Evolutionary conservation across 2,329 filamentous ascomycete genomes (phyloP), one percentile per base, ranked within the genome.

Genomic region (Dothistroma pini): DNA sequence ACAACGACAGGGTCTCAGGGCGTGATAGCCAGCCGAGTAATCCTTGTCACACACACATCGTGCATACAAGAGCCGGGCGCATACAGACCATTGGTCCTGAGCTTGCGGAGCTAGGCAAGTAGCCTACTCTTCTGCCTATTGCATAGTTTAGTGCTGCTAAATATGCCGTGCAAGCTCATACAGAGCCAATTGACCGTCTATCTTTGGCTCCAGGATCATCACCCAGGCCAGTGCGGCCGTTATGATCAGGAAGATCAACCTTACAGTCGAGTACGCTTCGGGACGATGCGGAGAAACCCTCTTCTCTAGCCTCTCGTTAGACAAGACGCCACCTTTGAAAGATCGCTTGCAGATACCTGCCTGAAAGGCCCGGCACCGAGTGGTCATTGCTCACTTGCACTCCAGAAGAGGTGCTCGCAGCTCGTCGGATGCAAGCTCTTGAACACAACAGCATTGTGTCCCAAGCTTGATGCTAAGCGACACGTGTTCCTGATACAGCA

Each of bases 21-120:
- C 57, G 62, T 66, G 62, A 58, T 52, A 47, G 58, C 44, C 54
- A 49, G 44, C 56, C 61, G 55, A 55, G 55, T 59, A 54, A 62
- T 64, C 62, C 64, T 61, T 55, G 64, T 66, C 64, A 66, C 64
- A 63, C 64, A 66, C 64, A 63, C 54, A 48, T 57, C 55, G 49
- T 49, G 16, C 35, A 25, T 44, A 22, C 54, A 38, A 54, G 16
- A 48, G 50, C 62, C 58, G 58, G 61, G 63, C 63, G 63, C 47
- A 54, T 63, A 63, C 54, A 57, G 54, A 48, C 52, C n/a, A 66
- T 66, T 66, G 62, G 64, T 54, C 44, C 25, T 54, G 29, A 49
- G 22, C 49, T 52, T 12, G 54, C 57, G 12, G 49, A 51, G 54
- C 63, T 56, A 62, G 41, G 44, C 4, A 47, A 50, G 34, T 49